These are phyloP conservation scores for Lachnum nothofagi DNA, from an alignment of 2,329 filamentous ascomycete genomes.

Conservation along the genomic window DNA sequence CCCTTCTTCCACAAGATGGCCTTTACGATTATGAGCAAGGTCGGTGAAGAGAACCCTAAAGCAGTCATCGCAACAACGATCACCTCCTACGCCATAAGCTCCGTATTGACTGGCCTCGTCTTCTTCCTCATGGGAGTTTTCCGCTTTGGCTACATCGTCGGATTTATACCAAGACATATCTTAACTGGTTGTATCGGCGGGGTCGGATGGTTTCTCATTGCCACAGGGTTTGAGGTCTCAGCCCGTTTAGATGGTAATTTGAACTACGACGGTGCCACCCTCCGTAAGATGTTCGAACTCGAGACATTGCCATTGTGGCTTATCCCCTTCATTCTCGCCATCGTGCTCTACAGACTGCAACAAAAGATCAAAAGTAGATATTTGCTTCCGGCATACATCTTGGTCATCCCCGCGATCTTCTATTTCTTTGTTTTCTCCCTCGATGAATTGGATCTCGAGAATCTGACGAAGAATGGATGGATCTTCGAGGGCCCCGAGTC, in stretches of 20 bases:
- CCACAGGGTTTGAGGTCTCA: conserved; percentile 90
- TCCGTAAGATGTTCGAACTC: conserved; percentile 65
- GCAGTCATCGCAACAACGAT: conserved; percentile 93
- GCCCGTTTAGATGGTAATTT: conserved; percentile 81
- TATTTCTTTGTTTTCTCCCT: conserved; percentile 71
- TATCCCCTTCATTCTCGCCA: conserved; percentile 69
- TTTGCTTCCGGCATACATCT: conserved; percentile 81
- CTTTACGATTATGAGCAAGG: conserved; percentile 70
- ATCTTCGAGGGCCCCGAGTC: conserved; percentile 80
- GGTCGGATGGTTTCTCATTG: conserved; percentile 88
- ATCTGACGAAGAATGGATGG: conserved; percentile 73
- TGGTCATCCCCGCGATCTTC: conserved; percentile 69
- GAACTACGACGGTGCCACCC: conserved; percentile 71
- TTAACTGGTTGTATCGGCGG: conserved; percentile 95
- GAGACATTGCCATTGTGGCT: conserved; percentile 80
- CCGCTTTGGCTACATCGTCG: conserved; percentile 84
- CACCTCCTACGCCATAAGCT: conserved; percentile 82
- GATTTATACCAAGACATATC: conserved; percentile 95
- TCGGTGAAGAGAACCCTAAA: conserved; percentile 76
- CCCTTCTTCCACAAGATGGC: conserved; percentile 99
- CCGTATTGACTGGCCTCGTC: conserved; percentile 81
- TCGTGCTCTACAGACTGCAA: conserved; percentile 71
- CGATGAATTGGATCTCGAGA: conserved; percentile 60
- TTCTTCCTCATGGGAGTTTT: conserved; percentile 89
- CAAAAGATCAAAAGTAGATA: conserved; percentile 74